phyloP scores from a whole-genome alignment of 495 filamentous ascomycete genomes.

The Trichoderma erinaceum region DNA sequence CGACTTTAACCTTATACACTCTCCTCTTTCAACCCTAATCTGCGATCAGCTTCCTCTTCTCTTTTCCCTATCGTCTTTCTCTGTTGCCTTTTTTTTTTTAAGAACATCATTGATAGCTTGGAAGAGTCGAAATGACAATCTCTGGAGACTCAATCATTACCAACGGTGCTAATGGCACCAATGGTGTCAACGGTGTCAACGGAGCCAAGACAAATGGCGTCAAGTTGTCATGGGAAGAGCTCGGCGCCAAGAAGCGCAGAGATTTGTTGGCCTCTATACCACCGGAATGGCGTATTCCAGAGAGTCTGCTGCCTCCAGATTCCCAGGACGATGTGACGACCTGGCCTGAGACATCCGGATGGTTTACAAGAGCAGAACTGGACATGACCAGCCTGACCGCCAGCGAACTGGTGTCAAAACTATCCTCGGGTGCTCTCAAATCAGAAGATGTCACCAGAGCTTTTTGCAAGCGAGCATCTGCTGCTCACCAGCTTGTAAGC shows the following conservation, averaged over 20 bases:
- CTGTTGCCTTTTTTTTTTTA: not conserved
- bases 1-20: not conserved
- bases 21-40: not conserved
- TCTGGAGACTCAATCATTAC: not conserved
- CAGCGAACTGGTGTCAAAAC: conserved; percentile 26
- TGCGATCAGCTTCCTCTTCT: not conserved
- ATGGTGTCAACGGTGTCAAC: not conserved
- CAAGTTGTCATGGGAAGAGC: conserved; percentile 28
- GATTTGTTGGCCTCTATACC: conserved; percentile 33
- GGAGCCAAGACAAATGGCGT: not conserved
- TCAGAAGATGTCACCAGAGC: conserved; percentile 29
- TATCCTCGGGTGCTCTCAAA: conserved; percentile 27
- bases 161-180: not conserved
- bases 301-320: conserved; percentile 31
- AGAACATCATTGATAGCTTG: not conserved
- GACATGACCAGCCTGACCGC: conserved; percentile 28
- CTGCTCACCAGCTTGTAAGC: conserved; percentile 31
- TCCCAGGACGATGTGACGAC: conserved; percentile 33
- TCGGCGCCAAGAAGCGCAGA: conserved; percentile 34
- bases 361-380: conserved; percentile 32
- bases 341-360: conserved; percentile 34
- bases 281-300: conserved; percentile 35
- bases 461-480: conserved; percentile 32
- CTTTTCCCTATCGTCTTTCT: not conserved
- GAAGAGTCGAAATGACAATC: conserved; percentile 2